Percentiles rank a stretch among this genome's conserved stretches.
Evolutionary conservation across 192 early-diverging fungal species (phyloP).

Genomic region (Funneliformis geosporum): DNA sequence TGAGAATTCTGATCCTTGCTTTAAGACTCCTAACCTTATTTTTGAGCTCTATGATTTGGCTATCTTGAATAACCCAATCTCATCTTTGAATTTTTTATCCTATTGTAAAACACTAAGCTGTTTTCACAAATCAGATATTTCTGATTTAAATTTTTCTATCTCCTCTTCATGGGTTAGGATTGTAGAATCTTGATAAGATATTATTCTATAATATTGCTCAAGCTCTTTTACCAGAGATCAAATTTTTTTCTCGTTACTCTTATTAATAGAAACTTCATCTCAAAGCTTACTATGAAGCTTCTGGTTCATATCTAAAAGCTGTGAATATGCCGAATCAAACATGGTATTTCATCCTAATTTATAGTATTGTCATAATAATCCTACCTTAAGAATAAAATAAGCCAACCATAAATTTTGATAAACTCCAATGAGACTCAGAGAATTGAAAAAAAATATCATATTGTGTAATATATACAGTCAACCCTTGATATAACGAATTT

Average conservation of each 20-base stretch:
- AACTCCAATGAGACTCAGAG: no score
- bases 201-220: slow-evolving; percentile 1
- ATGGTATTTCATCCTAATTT: no score
- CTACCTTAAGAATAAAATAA: no score
- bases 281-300: not conserved
- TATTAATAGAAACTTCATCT: slow-evolving; percentile 6
- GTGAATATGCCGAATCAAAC: not conserved
- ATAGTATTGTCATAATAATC: not conserved
- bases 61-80: not conserved
- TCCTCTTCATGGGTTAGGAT: not conserved
- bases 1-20: not conserved
- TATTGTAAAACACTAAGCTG: not conserved
- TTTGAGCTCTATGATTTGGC: no score
- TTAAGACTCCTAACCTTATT: no score
- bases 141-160: not conserved
- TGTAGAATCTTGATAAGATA: not conserved
- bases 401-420: no score
- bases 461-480: no score
- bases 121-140: not conserved
- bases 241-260: slow-evolving; percentile 15
- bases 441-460: no score
- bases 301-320: slow-evolving; percentile 1
- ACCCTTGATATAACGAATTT: no score
- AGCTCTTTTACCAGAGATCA: not conserved
- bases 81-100: not conserved